Percentiles rank a stretch among this genome's conserved stretches.
Evolutionary conservation across 23 red algal species (phyloP).

Genomic region (Gracilariopsis chorda): DNA sequence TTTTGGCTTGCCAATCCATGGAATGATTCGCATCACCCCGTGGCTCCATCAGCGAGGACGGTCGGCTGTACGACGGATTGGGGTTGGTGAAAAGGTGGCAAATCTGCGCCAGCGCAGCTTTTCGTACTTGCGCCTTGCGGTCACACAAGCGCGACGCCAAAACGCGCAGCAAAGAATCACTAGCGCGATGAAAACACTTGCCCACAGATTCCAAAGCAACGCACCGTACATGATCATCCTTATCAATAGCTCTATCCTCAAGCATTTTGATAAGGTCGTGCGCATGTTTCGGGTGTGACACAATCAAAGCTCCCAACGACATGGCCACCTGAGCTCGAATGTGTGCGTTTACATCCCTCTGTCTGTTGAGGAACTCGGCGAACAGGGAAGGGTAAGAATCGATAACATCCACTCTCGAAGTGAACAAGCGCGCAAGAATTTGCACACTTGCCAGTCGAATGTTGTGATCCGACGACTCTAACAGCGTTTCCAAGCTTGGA

Average conservation of each 20-base stretch:
- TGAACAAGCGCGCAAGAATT: conserved; percentile 32
- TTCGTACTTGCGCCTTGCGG: conserved; percentile 16
- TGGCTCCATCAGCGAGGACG: not conserved
- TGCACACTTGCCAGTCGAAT: conserved; percentile 33
- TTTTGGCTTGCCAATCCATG: not conserved
- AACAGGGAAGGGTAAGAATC: conserved; percentile 41
- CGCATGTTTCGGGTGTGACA: conserved; percentile 34
- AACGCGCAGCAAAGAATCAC: not conserved
- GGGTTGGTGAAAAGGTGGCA: not conserved
- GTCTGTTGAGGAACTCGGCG: conserved; percentile 48
- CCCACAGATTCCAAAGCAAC: conserved; percentile 22
- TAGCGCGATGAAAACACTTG: conserved; percentile 23
- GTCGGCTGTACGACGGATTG: not conserved
- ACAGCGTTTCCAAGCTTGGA: conserved; percentile 32
- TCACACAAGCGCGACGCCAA: conserved; percentile 27
- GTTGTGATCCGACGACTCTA: conserved; percentile 20
- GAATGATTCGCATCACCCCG: not conserved
- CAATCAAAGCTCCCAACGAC: not conserved
- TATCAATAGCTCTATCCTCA: conserved; percentile 39
- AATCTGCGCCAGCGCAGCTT: conserved; percentile 23
- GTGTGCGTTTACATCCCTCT: conserved; percentile 15
- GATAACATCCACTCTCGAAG: conserved; percentile 29
- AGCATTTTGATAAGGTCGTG: conserved; percentile 24
- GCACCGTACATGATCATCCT: conserved; percentile 41
- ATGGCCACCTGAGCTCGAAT: conserved; percentile 26